Conservation (phyloP, 1,139 yeast species). For the Geotrichum carabidarum region DNA sequence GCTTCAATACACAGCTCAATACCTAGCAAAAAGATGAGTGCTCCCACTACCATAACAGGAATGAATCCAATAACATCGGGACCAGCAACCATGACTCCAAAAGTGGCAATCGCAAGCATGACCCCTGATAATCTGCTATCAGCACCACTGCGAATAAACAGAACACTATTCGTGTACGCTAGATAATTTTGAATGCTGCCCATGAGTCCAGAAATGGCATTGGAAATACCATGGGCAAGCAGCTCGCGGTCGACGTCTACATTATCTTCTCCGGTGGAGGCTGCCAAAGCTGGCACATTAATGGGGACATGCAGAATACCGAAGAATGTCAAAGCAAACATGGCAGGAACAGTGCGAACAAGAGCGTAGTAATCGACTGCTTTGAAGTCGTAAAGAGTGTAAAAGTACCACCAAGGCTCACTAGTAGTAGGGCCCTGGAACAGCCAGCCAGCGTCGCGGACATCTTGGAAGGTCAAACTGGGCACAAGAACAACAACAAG, state of each 20-base stretch:
- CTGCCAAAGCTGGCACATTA: conserved; percentile 94
- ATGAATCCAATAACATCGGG: conserved; percentile 90
- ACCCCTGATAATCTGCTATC: conserved; percentile 84
- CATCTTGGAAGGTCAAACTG: conserved; percentile 52
- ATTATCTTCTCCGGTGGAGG: conserved; percentile 71
- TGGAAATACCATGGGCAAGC: conserved; percentile 93
- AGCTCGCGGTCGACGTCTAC: conserved; percentile 88
- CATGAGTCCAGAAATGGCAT: conserved; percentile 70
- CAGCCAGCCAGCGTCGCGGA: conserved; percentile 78
- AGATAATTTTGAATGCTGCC: conserved; percentile 92
- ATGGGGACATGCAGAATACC: conserved; percentile 96
- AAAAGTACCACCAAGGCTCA: conserved; percentile 87
- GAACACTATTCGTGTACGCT: conserved; percentile 88
- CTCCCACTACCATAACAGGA: conserved; percentile 93
- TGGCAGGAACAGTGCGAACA: conserved; percentile 71
- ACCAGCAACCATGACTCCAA: conserved; percentile 75
- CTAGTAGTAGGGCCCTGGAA: conserved; percentile 59
- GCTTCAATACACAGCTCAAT: conserved; percentile 87
- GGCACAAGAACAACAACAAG: conserved; percentile 61
- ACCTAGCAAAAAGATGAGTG: conserved; percentile 82
- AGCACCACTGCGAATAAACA: conserved; percentile 92
- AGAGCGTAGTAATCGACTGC: conserved; percentile 71
- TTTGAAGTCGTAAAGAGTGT: conserved; percentile 61
- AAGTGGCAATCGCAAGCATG: conserved; percentile 76
- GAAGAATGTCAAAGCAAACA: conserved; percentile 92